These are phyloP conservation scores for Ciborinia camelliae DNA, from an alignment of 2,329 filamentous ascomycete species.

Conservation along the genomic window DNA sequence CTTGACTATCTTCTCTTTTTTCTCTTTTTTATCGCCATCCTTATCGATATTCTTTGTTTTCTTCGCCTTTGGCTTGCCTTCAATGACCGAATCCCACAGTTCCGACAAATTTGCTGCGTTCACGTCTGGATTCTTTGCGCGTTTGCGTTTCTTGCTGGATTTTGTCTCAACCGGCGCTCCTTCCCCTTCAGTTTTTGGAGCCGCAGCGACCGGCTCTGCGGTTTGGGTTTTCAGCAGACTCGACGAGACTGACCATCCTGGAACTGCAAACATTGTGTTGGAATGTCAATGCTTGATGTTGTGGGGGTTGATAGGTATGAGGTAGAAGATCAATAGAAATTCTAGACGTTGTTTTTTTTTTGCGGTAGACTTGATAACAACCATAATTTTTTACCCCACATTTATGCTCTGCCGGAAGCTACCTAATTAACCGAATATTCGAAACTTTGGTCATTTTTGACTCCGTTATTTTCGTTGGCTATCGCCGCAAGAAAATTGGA, in stretches of 20 bases:
- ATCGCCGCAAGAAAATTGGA: too few species aligned
- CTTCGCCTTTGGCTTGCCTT: conserved; percentile 50
- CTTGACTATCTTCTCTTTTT: conserved; percentile 31
- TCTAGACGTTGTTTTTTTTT: conserved; percentile 4
- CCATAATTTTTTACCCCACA: neutral
- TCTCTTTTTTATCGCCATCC: conserved; percentile 30
- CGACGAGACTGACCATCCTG: conserved; percentile 82
- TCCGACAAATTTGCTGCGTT: conserved; percentile 70
- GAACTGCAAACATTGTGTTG: conserved; percentile 77
- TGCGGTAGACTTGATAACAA: conserved; percentile 11
- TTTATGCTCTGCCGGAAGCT: neutral
- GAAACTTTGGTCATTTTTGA: too few species aligned
- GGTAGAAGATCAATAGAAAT: neutral
- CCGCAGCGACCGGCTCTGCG: conserved; percentile 19
- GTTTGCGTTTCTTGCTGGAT: conserved; percentile 49
- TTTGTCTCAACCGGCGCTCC: conserved; percentile 33
- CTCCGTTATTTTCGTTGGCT: too few species aligned
- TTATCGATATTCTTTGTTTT: conserved; percentile 26
- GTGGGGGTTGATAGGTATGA: neutral
- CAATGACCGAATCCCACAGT: conserved; percentile 76
- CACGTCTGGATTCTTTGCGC: conserved; percentile 54
- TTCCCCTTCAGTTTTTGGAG: conserved; percentile 22
- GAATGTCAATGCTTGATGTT: neutral
- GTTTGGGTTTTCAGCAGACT: conserved; percentile 67
- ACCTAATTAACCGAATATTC: neutral